Percentiles rank a stretch among this genome's conserved stretches.
Conservation (phyloP, 2,329 filamentous ascomycete species). For the Arthrobotrys conoides region DNA sequence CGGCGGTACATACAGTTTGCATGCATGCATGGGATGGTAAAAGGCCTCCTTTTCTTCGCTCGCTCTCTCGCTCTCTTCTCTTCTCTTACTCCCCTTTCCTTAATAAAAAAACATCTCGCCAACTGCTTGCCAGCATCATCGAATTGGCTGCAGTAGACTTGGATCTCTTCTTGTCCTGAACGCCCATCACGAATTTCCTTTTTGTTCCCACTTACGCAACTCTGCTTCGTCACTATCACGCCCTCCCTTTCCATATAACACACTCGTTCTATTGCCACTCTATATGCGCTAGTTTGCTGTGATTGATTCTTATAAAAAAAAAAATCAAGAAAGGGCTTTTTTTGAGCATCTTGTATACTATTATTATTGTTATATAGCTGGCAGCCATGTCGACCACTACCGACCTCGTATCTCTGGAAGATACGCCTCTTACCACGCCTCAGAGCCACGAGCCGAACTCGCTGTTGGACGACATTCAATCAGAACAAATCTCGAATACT, state of each 20-base stretch:
- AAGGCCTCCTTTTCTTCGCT: conserved; percentile 54
- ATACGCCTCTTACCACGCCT: conserved; percentile 44
- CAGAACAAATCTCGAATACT: conserved; percentile 43
- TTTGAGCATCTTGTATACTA: conserved; percentile 25
- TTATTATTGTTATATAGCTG: conserved; percentile 10
- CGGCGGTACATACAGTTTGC: conserved; percentile 21
- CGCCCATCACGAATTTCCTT: conserved; percentile 61
- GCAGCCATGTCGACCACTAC: conserved; percentile 45
- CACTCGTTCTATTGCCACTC: conserved; percentile 26
- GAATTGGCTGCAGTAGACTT: conserved; percentile 17
- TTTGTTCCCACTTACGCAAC: conserved; percentile 43
- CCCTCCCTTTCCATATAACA: conserved; percentile 40
- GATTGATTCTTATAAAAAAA: conserved; percentile 24
- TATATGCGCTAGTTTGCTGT: conserved; percentile 42
- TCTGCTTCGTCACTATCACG: conserved; percentile 27
- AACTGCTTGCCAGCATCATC: conserved; percentile 35
- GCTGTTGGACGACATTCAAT: conserved; percentile 40
- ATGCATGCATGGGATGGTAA: conserved; percentile 15
- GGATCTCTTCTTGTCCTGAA: conserved; percentile 29
- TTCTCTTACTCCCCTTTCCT: conserved; percentile 30
- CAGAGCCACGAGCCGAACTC: conserved; percentile 37
- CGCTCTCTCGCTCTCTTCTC: conserved; percentile 37
- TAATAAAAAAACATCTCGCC: conserved; percentile 37
- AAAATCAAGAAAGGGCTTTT: neutral
- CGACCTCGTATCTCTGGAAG: conserved; percentile 60